Conservation (phyloP, 164 flowering plant genomes). For the Saururus chinensis region DNA sequence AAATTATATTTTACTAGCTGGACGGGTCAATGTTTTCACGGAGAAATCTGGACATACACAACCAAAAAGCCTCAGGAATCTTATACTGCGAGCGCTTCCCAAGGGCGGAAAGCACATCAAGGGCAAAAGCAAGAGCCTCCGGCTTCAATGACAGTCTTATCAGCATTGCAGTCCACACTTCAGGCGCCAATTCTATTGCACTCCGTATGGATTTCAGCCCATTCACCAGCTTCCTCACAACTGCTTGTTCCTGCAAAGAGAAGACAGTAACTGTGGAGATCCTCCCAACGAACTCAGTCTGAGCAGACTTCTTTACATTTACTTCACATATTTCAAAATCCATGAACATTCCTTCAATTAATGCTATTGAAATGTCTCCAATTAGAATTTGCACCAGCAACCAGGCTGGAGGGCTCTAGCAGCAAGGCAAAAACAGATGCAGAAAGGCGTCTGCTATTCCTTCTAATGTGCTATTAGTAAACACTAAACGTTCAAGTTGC, state of each 20-base stretch:
- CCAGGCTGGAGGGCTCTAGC: too few relatives aligned
- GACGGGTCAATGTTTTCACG: conserved; percentile 24
- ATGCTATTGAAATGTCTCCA: too few relatives aligned
- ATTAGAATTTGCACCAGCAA: too few relatives aligned
- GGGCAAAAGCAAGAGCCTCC: conserved; percentile 43
- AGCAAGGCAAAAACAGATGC: too few relatives aligned
- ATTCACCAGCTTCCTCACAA: conserved; percentile 29
- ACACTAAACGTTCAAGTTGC: too few relatives aligned
- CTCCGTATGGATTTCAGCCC: conserved; percentile 44
- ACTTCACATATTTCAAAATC: neutral
- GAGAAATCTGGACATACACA: conserved; percentile 55
- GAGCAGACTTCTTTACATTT: neutral
- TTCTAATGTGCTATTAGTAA: too few relatives aligned
- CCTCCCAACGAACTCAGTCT: neutral
- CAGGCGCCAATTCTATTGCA: conserved; percentile 67
- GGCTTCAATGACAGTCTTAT: conserved; percentile 55
- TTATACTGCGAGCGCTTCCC: conserved; percentile 28
- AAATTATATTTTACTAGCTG: conserved; percentile 1
- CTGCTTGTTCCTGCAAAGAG: conserved; percentile 39
- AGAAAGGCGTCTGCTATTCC: too few relatives aligned
- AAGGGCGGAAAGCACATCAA: conserved; percentile 50
- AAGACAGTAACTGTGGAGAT: neutral
- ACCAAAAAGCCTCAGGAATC: conserved; percentile 49
- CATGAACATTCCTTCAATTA: neutral
- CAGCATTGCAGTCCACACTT: conserved; percentile 66